Evolutionary conservation across 257 asterid species (phyloP).

Genomic region (Asclepias syriaca): DNA sequence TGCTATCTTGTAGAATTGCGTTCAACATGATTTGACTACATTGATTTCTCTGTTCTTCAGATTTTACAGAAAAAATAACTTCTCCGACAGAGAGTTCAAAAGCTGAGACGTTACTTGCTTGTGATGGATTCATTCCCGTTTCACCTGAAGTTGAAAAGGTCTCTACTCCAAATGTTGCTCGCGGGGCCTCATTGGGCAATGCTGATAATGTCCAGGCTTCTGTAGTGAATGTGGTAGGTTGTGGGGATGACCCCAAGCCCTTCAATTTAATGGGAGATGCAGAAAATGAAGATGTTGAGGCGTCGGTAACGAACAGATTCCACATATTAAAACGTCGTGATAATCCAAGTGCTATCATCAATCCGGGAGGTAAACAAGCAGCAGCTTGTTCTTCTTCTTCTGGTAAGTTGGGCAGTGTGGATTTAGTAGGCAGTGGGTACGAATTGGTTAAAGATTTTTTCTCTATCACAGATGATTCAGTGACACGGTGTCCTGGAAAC

Average conservation of each 20-base stretch:
- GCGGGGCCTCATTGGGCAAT: slow-evolving; percentile 21
- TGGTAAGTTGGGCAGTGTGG: slow-evolving; percentile 14
- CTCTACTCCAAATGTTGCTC: slow-evolving; percentile 8
- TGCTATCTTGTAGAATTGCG: background rate
- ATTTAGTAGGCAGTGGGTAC: slow-evolving; percentile 26
- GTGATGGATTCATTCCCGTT: slow-evolving; percentile 12
- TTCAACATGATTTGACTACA: slow-evolving; percentile 10
- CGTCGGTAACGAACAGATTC: slow-evolving; percentile 48
- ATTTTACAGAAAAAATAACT: slow-evolving; percentile 22
- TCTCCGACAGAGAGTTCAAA: slow-evolving; percentile 23
- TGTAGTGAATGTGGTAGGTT: slow-evolving; percentile 40
- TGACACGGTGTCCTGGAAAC: slow-evolving; percentile 19
- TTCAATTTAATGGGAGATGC: slow-evolving; percentile 16
- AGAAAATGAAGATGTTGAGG: slow-evolving; percentile 30
- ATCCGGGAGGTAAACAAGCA: slow-evolving; percentile 21
- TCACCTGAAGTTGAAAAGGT: slow-evolving; percentile 16
- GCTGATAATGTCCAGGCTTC: slow-evolving; percentile 42
- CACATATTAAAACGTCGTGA: slow-evolving; percentile 49
- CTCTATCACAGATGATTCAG: slow-evolving; percentile 31
- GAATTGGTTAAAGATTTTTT: slow-evolving; percentile 34
- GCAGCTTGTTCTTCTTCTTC: background rate
- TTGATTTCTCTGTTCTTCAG: slow-evolving; percentile 16
- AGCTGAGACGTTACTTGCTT: slow-evolving; percentile 15
- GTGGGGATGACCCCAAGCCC: slow-evolving; percentile 31
- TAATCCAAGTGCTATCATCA: slow-evolving; percentile 20